Conservation (phyloP, 106 monocot genomes). For the Ottelia alismoides region DNA sequence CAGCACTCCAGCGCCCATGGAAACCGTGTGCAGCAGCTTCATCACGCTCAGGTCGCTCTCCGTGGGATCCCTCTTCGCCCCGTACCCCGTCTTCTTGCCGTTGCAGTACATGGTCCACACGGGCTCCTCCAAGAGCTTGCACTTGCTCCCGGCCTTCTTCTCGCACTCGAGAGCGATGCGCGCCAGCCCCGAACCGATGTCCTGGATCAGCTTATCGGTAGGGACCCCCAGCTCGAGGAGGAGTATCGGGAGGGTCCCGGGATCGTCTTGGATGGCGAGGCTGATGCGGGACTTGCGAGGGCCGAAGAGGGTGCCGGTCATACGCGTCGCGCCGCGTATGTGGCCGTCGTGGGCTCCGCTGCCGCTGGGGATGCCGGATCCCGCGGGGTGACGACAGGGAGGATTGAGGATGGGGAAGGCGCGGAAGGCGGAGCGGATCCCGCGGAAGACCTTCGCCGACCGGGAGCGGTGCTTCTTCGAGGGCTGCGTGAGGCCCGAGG, state of each 20-base stretch:
- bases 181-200: constrained; percentile 51
- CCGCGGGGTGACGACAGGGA: no score
- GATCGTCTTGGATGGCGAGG: constrained; percentile 36
- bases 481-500: no score
- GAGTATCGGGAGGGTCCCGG: constrained; percentile 19
- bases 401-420: no score
- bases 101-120: constrained; percentile 57
- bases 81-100: constrained; percentile 32
- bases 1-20: constrained; percentile 53
- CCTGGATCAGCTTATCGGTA: constrained; percentile 31
- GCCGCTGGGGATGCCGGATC: no score
- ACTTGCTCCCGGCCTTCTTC: not conserved
- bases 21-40: constrained; percentile 16
- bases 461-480: no score
- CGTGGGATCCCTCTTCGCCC: constrained; percentile 19
- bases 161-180: constrained; percentile 52
- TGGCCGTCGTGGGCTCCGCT: no score
- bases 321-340: constrained; percentile 11
- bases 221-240: constrained; percentile 34
- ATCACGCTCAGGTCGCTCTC: constrained; percentile 21
- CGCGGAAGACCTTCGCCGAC: no score
- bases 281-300: constrained; percentile 25
- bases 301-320: constrained; percentile 58
- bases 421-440: no score
- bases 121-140: constrained; percentile 36